These are phyloP conservation scores for Candida anutae DNA, from an alignment of 1,139 yeast genomes.

Conservation along the genomic window DNA sequence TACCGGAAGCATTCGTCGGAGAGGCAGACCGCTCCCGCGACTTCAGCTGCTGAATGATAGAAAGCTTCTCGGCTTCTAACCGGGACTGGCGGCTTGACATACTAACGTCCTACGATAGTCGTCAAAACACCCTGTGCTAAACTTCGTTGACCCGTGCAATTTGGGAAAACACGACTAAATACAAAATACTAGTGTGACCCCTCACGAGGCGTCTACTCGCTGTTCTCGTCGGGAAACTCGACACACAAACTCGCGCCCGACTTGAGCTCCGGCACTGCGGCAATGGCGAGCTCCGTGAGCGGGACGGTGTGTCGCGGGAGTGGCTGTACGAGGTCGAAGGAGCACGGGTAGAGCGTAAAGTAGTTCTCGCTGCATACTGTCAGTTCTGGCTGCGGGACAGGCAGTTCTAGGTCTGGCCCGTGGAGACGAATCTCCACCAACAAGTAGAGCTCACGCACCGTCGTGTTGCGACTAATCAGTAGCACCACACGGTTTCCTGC, in stretches of 20 bases:
- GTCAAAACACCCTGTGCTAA: too few species aligned
- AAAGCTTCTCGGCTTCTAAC: conserved; percentile 38
- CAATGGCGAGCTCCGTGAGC: conserved; percentile 10
- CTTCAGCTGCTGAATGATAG: conserved; percentile 33
- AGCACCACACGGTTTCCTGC: conserved; percentile 58
- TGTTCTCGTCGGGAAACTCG: conserved; percentile 18
- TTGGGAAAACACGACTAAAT: too few species aligned
- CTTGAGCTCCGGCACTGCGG: conserved; percentile 20
- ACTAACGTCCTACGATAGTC: conserved; percentile 1
- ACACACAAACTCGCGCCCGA: conserved; percentile 36
- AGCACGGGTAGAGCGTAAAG: conserved; percentile 18
- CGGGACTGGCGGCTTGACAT: conserved; percentile 33
- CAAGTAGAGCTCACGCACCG: conserved; percentile 57
- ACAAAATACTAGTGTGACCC: too few species aligned
- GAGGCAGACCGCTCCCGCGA: conserved; percentile 35
- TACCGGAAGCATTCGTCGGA: conserved; percentile 23
- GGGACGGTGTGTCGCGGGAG: conserved; percentile 31
- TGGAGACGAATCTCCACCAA: conserved; percentile 46
- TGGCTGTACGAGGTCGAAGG: conserved; percentile 37
- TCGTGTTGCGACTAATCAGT: conserved; percentile 39
- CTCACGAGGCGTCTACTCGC: conserved; percentile 2
- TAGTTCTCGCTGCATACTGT: conserved; percentile 11
- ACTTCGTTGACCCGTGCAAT: too few species aligned
- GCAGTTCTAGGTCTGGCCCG: background rate
- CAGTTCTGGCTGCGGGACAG: background rate